Percentiles rank a stretch among this genome's conserved stretches.
Evolutionary conservation across 2,329 filamentous ascomycete genomes (phyloP).

Genomic region (Beauveria bassiana): DNA sequence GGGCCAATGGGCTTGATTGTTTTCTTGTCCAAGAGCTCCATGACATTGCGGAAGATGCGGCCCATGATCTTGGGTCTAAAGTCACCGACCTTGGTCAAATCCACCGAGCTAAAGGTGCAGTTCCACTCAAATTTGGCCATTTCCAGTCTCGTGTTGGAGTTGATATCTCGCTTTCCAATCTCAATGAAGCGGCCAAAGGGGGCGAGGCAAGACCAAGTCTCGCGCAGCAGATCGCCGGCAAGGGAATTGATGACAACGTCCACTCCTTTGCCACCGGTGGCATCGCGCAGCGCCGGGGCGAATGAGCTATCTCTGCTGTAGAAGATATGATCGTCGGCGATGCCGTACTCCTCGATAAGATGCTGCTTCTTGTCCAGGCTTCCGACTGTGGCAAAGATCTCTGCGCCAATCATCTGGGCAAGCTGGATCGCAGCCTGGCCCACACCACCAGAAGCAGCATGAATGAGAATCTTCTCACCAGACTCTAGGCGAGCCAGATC

Average conservation of each 20-base stretch:
- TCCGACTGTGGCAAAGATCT: constrained; percentile 36
- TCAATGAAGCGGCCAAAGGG: constrained; percentile 39
- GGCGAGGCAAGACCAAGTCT: constrained; percentile 36
- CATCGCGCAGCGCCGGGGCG: constrained; percentile 15
- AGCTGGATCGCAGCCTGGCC: constrained; percentile 33
- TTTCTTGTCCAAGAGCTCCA: constrained; percentile 25
- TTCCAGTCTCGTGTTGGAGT: constrained; percentile 34
- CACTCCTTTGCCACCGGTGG: constrained; percentile 45
- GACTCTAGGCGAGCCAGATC: constrained; percentile 29
- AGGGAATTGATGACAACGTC: constrained; percentile 58
- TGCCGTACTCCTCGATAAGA: constrained; percentile 28
- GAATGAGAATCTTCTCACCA: constrained; percentile 33
- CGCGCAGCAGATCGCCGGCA: constrained; percentile 32
- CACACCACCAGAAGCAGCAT: constrained; percentile 30
- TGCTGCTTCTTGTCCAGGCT: constrained; percentile 30
- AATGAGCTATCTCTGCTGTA: constrained; percentile 21
- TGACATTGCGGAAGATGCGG: constrained; percentile 29
- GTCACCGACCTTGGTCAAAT: constrained; percentile 35
- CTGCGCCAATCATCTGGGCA: constrained; percentile 29
- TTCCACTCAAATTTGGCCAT: constrained; percentile 42
- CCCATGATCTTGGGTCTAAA: constrained; percentile 34
- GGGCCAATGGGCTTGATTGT: constrained; percentile 29
- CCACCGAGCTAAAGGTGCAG: constrained; percentile 37
- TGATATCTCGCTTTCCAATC: constrained; percentile 32
- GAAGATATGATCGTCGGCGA: constrained; percentile 26